Evolutionary conservation across 495 filamentous ascomycete genomes (phyloP).

Genomic region (Annulohypoxylon stygium): DNA sequence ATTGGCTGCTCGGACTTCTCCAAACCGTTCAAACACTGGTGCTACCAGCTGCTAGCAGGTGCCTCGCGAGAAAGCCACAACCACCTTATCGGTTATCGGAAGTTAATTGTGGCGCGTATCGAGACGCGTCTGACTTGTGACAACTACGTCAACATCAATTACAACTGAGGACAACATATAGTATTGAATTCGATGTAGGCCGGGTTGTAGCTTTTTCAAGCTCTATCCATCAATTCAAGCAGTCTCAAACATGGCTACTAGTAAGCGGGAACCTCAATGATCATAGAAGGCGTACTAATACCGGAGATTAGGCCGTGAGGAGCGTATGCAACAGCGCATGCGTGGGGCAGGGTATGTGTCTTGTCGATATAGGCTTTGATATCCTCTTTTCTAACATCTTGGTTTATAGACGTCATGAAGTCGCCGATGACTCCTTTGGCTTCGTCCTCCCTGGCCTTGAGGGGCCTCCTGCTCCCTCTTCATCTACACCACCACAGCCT

Average conservation of each 20-base stretch:
- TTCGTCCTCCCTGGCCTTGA: slow-evolving; percentile 57
- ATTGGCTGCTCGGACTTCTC: background rate
- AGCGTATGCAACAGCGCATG: slow-evolving; percentile 66
- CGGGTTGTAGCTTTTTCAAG: background rate
- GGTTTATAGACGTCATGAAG: slow-evolving; percentile 57
- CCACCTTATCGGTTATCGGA: slow-evolving; percentile 8
- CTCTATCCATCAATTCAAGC: background rate
- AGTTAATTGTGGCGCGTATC: slow-evolving; percentile 38
- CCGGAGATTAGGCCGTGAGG: slow-evolving; percentile 55
- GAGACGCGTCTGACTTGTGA: slow-evolving; percentile 32
- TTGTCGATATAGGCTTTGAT: background rate
- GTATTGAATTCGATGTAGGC: slow-evolving; percentile 1
- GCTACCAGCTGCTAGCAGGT: background rate
- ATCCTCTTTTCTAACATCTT: slow-evolving; percentile 21
- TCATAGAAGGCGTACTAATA: slow-evolving; percentile 40
- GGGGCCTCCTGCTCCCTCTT: slow-evolving; percentile 39
- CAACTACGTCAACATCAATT: slow-evolving; percentile 21
- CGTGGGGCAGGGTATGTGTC: slow-evolving; percentile 60
- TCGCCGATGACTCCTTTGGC: slow-evolving; percentile 61
- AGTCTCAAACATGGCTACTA: slow-evolving; percentile 42
- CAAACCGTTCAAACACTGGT: background rate
- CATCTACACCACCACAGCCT: slow-evolving; percentile 6
- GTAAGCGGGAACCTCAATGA: slow-evolving; percentile 30
- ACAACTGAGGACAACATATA: background rate
- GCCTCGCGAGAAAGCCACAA: background rate